Conservation (phyloP, 768 basidiomycete genomes). For the Xanthoconium purpureum region DNA sequence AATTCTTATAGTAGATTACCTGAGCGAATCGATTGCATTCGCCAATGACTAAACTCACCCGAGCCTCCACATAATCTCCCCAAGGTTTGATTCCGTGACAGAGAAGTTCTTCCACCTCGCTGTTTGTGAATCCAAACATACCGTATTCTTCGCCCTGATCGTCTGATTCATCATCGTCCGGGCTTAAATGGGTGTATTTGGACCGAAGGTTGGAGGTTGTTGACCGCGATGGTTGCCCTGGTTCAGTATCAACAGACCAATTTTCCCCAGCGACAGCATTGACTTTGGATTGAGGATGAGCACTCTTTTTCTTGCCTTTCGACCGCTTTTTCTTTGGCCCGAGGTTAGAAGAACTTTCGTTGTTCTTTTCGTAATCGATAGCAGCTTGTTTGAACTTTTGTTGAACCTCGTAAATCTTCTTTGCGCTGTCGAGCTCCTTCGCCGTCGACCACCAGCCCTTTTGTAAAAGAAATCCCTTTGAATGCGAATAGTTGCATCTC, state of each 20-base stretch:
- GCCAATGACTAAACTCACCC: constrained; percentile 22
- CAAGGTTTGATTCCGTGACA: constrained; percentile 42
- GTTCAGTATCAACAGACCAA: no score
- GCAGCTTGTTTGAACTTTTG: neutral
- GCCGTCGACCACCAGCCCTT: constrained; percentile 44
- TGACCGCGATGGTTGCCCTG: neutral
- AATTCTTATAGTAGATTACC: neutral
- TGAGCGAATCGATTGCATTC: neutral
- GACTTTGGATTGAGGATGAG: neutral
- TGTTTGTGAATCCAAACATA: constrained; percentile 28
- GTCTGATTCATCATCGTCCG: neutral
- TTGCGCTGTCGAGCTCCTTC: neutral
- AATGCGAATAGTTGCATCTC: constrained; percentile 47
- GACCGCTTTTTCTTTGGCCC: neutral
- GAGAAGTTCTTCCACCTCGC: constrained; percentile 34
- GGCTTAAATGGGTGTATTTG: neutral
- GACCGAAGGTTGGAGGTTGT: neutral
- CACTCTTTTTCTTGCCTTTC: neutral
- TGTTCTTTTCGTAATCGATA: neutral
- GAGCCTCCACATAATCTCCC: constrained; percentile 34
- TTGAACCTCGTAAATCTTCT: neutral
- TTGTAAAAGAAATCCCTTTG: constrained; percentile 39
- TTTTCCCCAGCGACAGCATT: no score
- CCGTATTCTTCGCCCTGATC: neutral
- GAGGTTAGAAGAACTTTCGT: neutral